Evolutionary conservation across 306 rosid genomes (phyloP).

Genomic region (Spatholobus suberectus): DNA sequence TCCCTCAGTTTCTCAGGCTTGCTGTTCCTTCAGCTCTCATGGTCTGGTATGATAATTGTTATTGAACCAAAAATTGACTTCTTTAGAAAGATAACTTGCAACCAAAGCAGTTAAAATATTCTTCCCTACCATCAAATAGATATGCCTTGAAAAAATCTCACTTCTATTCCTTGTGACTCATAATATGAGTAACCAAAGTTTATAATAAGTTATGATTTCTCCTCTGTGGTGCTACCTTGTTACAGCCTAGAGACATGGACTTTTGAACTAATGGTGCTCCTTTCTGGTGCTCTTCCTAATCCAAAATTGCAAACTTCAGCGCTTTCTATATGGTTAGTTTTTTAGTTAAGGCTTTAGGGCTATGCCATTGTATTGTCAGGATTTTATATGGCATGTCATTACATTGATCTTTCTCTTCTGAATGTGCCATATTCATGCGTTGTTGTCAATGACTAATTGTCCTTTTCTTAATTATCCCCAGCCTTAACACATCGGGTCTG

Average conservation of each 20-base stretch:
- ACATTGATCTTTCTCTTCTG: too few relatives aligned
- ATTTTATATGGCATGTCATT: background rate
- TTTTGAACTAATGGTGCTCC: conserved; percentile 57
- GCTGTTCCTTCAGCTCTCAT: conserved; percentile 72
- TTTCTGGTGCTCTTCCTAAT: conserved; percentile 66
- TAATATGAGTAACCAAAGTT: background rate
- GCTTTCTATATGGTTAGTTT: conserved; percentile 62
- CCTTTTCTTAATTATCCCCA: too few relatives aligned
- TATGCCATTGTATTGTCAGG: background rate
- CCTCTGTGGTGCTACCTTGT: background rate
- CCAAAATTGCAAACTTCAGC: conserved; percentile 65
- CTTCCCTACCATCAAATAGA: background rate
- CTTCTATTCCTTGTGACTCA: background rate
- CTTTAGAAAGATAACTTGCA: background rate
- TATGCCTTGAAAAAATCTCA: background rate
- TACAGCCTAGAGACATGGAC: conserved; percentile 64
- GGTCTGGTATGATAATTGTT: conserved; percentile 59
- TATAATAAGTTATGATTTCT: background rate
- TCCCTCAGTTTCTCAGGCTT: conserved; percentile 55
- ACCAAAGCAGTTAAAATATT: background rate
- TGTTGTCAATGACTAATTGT: too few relatives aligned
- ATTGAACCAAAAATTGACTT: background rate
- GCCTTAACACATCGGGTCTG: too few relatives aligned
- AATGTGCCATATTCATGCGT: too few relatives aligned
- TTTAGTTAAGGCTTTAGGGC: background rate